Conservation (phyloP, 495 filamentous ascomycete genomes). For the Filosporella fistucella region DNA sequence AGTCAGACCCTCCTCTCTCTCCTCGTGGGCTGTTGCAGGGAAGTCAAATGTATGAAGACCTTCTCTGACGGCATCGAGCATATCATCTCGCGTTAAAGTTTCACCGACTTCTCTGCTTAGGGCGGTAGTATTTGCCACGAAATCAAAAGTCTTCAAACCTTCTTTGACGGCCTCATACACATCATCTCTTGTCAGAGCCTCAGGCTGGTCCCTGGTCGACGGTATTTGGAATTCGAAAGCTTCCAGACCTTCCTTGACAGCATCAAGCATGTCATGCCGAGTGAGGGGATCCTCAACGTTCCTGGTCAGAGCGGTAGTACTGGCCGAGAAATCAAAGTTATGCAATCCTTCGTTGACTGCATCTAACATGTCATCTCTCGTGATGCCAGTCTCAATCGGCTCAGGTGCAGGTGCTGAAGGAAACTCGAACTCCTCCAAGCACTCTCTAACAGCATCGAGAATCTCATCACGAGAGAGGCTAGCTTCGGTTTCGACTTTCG, state of each 20-base stretch:
- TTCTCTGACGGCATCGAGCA: constrained; percentile 67
- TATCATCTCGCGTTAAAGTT: constrained; percentile 49
- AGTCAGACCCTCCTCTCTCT: constrained; percentile 5
- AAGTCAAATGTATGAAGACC: constrained; percentile 64
- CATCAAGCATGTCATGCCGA: constrained; percentile 45
- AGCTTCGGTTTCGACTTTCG: constrained; percentile 59
- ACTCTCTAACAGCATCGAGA: constrained; percentile 68
- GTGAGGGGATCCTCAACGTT: constrained; percentile 8
- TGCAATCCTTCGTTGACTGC: constrained; percentile 50
- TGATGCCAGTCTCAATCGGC: constrained; percentile 37
- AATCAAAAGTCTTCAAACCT: constrained; percentile 41
- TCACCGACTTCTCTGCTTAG: constrained; percentile 1
- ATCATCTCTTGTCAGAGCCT: constrained; percentile 41
- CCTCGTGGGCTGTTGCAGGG: constrained; percentile 37
- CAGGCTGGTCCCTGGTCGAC: background rate
- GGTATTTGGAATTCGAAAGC: constrained; percentile 30
- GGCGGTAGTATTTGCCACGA: constrained; percentile 36
- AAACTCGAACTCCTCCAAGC: constrained; percentile 70
- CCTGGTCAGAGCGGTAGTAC: constrained; percentile 4
- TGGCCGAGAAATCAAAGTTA: constrained; percentile 33
- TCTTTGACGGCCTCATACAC: constrained; percentile 50
- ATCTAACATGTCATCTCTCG: constrained; percentile 46
- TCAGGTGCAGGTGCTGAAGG: constrained; percentile 39
- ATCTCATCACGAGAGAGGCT: constrained; percentile 75
- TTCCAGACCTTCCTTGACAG: constrained; percentile 45